Evolutionary conservation across 139 green algal genomes (phyloP), one percentile per base, ranked within the genome.

Genomic region (Chlorella sp.): DNA sequence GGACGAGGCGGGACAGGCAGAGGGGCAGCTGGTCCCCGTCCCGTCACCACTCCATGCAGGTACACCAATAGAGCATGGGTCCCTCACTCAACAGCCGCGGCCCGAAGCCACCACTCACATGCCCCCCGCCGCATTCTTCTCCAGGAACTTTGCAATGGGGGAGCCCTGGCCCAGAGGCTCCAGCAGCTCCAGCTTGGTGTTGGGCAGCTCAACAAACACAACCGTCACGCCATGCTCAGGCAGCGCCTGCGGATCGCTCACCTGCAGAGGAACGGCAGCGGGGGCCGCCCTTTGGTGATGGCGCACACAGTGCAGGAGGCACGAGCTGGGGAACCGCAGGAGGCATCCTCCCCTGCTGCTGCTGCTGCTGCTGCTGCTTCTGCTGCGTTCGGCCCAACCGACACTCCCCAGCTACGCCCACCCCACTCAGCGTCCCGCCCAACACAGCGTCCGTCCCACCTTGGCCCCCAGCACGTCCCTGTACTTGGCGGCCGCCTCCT

Each of bases 161-260:
- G 93, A 96, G 19, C 68, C 81, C 42, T 85, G 42, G 0, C 94
- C 94, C 34, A 96, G 90, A 21, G 94, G 94, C 40, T 96, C 92
- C 73, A 96, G 71, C 42, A 96, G 92, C 91, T 96, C 94, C 40
- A 96, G 89, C 68, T 95, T 96, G 28, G 89, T 90, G 90, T 95
- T 96, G 68, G 81, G 36, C 81, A 96, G 89, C 79, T 96, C 60
- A 77, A 96, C 94, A 93, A 96, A 96, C 16, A 93, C 93, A 1
- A 97, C 94, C 3, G 82, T 93, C 69, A 96, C 94, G 28, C 94
- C 94, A 82, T 96, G 94, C n/a, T 89, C 86, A 18, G 69, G 90
- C 94, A 97, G 95, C 14, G 89, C 77, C 68, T 90, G 87, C 14
- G 95, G 95, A 48, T 95, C 94, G 24, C 90, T 92, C 2, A 80